Evolutionary conservation across 1,284 basidiomycete species (phyloP).

Genomic region (Austroboletus niveus): DNA sequence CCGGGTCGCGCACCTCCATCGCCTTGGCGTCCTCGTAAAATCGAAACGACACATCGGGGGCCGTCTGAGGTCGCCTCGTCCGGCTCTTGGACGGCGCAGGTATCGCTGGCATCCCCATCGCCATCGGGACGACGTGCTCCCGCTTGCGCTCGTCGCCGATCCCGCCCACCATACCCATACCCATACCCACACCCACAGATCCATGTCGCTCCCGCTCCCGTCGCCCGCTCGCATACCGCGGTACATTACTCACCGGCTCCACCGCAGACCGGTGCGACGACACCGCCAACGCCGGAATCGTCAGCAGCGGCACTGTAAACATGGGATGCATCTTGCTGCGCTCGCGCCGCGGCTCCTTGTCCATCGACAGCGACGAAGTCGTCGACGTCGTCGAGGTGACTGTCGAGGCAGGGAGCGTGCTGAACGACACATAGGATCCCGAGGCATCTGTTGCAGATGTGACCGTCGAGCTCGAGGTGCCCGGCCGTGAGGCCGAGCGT

Average conservation of each 20-base stretch:
- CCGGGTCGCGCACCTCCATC: background rate
- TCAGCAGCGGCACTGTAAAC: conserved; percentile 30
- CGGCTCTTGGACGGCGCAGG: no score
- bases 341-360: background rate
- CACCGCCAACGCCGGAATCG: conserved; percentile 13
- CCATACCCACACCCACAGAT: no score
- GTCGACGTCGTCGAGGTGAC: conserved; percentile 15
- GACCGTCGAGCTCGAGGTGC: conserved; percentile 15
- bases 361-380: conserved; percentile 6
- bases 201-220: no score
- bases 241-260: no score
- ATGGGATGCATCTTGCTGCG: conserved; percentile 24
- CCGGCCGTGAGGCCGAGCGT: conserved; percentile 15
- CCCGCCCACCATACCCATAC: no score
- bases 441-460: conserved; percentile 21
- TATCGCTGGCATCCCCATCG: no score
- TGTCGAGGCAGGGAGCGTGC: conserved; percentile 22
- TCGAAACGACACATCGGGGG: no score
- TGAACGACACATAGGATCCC: conserved; percentile 25
- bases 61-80: no score
- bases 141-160: no score
- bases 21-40: conserved; percentile 17
- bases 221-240: no score
- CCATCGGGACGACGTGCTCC: no score
- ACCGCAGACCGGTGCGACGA: no score